These are phyloP conservation scores for Fusarium buharicum DNA, from an alignment of 2,329 filamentous ascomycete genomes.

Conservation along the genomic window DNA sequence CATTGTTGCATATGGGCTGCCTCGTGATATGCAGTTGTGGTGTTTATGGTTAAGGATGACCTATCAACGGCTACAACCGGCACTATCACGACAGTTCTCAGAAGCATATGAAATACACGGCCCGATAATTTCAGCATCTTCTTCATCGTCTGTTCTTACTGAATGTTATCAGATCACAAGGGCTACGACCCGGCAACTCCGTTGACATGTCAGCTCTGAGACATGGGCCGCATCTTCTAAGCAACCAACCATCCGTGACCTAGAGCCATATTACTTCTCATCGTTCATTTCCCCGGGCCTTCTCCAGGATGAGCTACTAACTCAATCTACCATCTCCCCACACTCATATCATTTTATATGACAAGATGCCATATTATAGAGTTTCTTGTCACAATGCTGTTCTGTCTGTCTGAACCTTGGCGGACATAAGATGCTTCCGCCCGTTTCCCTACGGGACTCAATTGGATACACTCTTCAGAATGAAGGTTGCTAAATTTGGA, in stretches of 20 bases:
- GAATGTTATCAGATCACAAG: no score
- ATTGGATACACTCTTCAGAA: no score
- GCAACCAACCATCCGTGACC: no score
- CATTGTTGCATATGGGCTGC: neutral
- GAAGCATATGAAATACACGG: neutral
- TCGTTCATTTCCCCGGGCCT: conserved; percentile 25
- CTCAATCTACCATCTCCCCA: conserved; percentile 6
- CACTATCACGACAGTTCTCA: neutral
- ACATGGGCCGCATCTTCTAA: neutral
- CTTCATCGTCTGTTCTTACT: neutral
- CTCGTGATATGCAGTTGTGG: neutral
- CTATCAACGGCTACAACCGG: neutral
- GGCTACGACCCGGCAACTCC: conserved; percentile 2
- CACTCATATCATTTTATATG: no score
- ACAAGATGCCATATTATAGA: no score
- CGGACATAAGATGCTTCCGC: no score
- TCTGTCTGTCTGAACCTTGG: no score
- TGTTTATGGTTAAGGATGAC: neutral
- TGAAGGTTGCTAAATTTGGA: no score
- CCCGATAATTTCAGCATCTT: neutral
- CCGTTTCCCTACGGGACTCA: no score
- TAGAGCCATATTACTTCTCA: neutral
- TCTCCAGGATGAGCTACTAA: conserved; percentile 24
- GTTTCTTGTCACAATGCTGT: no score
- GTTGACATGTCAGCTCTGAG: neutral